These are phyloP conservation scores for Penicillium fimorum DNA, from an alignment of 495 filamentous ascomycete species.

Conservation along the genomic window DNA sequence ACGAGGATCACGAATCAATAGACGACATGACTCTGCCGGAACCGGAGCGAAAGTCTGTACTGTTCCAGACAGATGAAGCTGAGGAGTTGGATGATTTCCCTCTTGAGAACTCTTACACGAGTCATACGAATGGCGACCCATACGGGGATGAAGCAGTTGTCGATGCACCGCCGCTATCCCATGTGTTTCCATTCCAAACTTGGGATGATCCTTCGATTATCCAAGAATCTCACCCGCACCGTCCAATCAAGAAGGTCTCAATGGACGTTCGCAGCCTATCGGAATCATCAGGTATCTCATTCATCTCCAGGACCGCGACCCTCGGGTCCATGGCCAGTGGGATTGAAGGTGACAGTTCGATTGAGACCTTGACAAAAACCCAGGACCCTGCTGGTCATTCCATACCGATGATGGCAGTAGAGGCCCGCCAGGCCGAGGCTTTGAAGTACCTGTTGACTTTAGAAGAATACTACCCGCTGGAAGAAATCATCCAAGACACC, in stretches of 20 bases:
- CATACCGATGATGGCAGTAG: conserved; percentile 94
- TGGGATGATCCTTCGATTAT: conserved; percentile 42
- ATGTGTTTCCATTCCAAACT: conserved; percentile 87
- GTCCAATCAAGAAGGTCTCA: conserved; percentile 69
- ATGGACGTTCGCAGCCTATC: conserved; percentile 88
- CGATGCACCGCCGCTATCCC: conserved; percentile 66
- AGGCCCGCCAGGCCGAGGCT: conserved; percentile 65
- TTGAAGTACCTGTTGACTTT: conserved; percentile 77
- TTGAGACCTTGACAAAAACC: conserved; percentile 77
- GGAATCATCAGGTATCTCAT: conserved; percentile 77
- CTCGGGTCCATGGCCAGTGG: conserved; percentile 68
- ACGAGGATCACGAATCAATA: conserved; percentile 47
- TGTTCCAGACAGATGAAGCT: conserved; percentile 43
- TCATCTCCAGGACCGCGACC: conserved; percentile 71
- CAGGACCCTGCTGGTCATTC: conserved; percentile 81
- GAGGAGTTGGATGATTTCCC: conserved; percentile 36
- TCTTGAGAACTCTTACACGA: conserved; percentile 24
- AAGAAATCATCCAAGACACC: conserved; percentile 72
- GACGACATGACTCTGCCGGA: conserved; percentile 39
- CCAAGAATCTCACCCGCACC: conserved; percentile 39
- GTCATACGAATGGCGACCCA: conserved; percentile 24
- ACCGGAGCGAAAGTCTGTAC: conserved; percentile 38
- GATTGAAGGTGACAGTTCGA: conserved; percentile 81
- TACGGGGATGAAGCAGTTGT: conserved; percentile 34
- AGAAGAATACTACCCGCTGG: conserved; percentile 65